Evolutionary conservation across 2,329 filamentous ascomycete genomes (phyloP).

Genomic region (Penicillium sp.): DNA sequence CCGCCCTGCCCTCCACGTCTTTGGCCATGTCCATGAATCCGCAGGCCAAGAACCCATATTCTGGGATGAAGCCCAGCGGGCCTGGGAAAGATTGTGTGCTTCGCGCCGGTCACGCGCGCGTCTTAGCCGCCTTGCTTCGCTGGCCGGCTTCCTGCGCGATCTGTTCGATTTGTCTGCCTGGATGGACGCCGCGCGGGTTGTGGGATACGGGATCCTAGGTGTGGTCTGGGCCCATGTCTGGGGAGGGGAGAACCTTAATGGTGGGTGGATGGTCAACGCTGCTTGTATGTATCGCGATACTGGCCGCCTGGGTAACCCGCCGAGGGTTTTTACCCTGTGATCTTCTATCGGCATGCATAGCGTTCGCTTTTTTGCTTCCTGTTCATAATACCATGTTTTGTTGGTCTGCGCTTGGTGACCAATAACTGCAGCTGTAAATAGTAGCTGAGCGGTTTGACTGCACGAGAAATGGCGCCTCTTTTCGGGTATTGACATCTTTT

Average conservation of each 20-base stretch:
- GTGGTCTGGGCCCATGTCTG: slow-evolving; percentile 61
- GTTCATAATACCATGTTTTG: background rate
- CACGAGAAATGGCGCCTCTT: background rate
- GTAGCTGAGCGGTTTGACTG: background rate
- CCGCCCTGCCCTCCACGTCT: slow-evolving; percentile 72
- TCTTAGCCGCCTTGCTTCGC: slow-evolving; percentile 19
- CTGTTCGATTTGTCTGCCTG: slow-evolving; percentile 37
- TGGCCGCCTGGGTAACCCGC: slow-evolving; percentile 36
- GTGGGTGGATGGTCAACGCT: slow-evolving; percentile 59
- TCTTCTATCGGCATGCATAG: background rate
- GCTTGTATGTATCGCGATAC: slow-evolving; percentile 44
- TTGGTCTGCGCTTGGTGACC: background rate
- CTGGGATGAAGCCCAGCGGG: slow-evolving; percentile 70
- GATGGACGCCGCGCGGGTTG: slow-evolving; percentile 50
- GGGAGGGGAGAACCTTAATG: slow-evolving; percentile 49
- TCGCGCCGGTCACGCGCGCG: slow-evolving; percentile 30
- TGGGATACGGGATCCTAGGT: slow-evolving; percentile 52
- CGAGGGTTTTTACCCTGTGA: slow-evolving; percentile 36
- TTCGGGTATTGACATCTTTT: background rate
- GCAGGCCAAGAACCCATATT: slow-evolving; percentile 67
- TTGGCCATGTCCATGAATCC: slow-evolving; percentile 79
- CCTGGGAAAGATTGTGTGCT: slow-evolving; percentile 64
- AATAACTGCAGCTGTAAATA: background rate
- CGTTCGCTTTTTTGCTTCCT: background rate
- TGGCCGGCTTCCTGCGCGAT: slow-evolving; percentile 34